Conservation (phyloP, 768 basidiomycete species). For the Imleria badia region DNA sequence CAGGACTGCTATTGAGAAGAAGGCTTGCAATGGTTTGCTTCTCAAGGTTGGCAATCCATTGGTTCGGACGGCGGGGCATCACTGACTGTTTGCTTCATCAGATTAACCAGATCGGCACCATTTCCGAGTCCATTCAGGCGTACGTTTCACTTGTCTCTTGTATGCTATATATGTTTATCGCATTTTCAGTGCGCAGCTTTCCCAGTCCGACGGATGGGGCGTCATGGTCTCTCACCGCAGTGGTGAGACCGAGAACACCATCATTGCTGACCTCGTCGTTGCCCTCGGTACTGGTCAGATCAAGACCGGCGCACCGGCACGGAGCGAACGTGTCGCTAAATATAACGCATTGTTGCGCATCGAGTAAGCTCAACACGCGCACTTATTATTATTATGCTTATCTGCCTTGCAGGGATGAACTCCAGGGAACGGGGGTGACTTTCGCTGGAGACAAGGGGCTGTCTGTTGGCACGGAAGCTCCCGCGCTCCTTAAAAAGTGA, state of each 20-base stretch:
- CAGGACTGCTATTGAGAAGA: slow-evolving; percentile 99
- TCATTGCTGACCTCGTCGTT: slow-evolving; percentile 94
- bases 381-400: background rate
- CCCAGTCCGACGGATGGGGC: slow-evolving; percentile 96
- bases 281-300: slow-evolving; percentile 92
- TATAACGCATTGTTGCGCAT: slow-evolving; percentile 90
- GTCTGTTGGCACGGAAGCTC: slow-evolving; percentile 71
- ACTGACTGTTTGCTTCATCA: slow-evolving; percentile 21
- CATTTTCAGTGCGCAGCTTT: slow-evolving; percentile 76
- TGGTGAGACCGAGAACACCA: slow-evolving; percentile 96
- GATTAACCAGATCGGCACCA: slow-evolving; percentile 99
- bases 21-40: slow-evolving; percentile 97
- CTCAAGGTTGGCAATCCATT: slow-evolving; percentile 63
- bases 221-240: slow-evolving; percentile 99
- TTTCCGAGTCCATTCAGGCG: slow-evolving; percentile 99
- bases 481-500: slow-evolving; percentile 71
- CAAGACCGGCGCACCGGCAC: slow-evolving; percentile 97
- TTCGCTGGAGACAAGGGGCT: slow-evolving; percentile 82
- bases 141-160: slow-evolving; percentile 41
- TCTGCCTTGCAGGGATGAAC: slow-evolving; percentile 60
- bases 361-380: slow-evolving; percentile 53
- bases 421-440: slow-evolving; percentile 56
- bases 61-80: background rate
- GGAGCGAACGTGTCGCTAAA: slow-evolving; percentile 95
- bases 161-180: background rate